Evolutionary conservation across 2,329 filamentous ascomycete genomes (phyloP).

Genomic region (Chrysosporium keratinophilum): DNA sequence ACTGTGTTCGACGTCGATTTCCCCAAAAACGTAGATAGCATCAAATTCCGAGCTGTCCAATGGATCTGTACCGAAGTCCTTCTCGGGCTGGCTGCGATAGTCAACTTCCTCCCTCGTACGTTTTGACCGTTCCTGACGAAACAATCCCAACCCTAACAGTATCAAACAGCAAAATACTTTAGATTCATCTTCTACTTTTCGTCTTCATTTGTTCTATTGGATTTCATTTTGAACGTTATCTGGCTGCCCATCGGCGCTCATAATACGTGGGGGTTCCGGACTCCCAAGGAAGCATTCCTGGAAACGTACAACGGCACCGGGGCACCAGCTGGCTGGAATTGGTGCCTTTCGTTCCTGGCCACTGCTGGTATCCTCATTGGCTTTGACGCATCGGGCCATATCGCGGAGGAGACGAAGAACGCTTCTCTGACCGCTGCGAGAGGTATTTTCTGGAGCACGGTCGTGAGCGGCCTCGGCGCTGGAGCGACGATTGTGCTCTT

Average conservation of each 20-base stretch:
- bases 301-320: constrained; percentile 50
- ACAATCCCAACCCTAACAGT: background rate
- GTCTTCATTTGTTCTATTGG: constrained; percentile 43
- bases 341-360: constrained; percentile 52
- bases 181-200: constrained; percentile 44
- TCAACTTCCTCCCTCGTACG: constrained; percentile 45
- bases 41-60: constrained; percentile 51
- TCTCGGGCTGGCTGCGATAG: constrained; percentile 41
- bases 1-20: constrained; percentile 49
- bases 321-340: constrained; percentile 50
- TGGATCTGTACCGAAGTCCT: constrained; percentile 49
- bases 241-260: constrained; percentile 50
- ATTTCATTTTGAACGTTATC: constrained; percentile 51
- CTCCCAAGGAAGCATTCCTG: constrained; percentile 50
- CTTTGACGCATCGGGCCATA: constrained; percentile 52
- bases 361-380: constrained; percentile 52
- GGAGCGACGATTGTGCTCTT: constrained; percentile 49
- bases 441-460: constrained; percentile 52
- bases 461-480: constrained; percentile 47
- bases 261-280: constrained; percentile 49
- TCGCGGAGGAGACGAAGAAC: constrained; percentile 53
- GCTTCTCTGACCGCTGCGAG: constrained; percentile 46
- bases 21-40: constrained; percentile 41
- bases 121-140: background rate
- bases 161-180: constrained; percentile 34